Evolutionary conservation across 2,329 filamentous ascomycete genomes (phyloP).

Genomic region (Claviceps sp.): DNA sequence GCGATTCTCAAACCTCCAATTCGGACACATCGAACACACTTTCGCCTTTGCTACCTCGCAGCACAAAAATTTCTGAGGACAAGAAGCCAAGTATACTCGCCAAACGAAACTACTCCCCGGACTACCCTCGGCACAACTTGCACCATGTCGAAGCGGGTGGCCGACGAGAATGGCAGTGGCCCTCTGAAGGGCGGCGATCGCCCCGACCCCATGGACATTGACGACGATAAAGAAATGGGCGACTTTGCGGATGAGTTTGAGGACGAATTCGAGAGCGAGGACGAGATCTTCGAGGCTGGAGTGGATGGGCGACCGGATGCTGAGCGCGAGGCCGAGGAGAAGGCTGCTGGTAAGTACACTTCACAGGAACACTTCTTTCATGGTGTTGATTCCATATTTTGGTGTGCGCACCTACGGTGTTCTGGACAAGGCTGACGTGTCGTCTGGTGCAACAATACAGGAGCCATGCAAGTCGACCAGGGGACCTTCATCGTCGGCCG

Average conservation of each 20-base stretch:
- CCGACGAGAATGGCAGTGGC: slow-evolving; percentile 29
- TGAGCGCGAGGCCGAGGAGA: slow-evolving; percentile 82
- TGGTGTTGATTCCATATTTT: not conserved
- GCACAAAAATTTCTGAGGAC: no score
- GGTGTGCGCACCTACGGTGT: no score
- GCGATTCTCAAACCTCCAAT: not conserved
- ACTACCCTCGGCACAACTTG: not conserved
- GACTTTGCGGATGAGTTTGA: slow-evolving; percentile 96
- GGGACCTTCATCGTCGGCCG: slow-evolving; percentile 92
- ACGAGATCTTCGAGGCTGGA: slow-evolving; percentile 88
- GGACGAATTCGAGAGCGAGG: slow-evolving; percentile 75
- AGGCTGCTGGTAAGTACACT: slow-evolving; percentile 34
- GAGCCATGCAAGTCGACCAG: slow-evolving; percentile 82
- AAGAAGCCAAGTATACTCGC: no score
- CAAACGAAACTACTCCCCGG: no score
- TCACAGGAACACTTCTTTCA: no score
- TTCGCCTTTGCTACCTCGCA: not conserved
- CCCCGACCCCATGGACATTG: slow-evolving; percentile 53
- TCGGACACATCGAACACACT: not conserved
- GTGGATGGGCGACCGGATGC: slow-evolving; percentile 87
- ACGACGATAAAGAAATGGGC: slow-evolving; percentile 46
- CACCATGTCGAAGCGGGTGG: slow-evolving; percentile 47
- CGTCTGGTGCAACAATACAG: not conserved
- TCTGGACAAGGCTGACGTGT: not conserved
- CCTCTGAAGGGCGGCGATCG: slow-evolving; percentile 48